phyloP scores from a whole-genome alignment of 192 early-diverging fungal species.

The Mortierella hygrophila region DNA sequence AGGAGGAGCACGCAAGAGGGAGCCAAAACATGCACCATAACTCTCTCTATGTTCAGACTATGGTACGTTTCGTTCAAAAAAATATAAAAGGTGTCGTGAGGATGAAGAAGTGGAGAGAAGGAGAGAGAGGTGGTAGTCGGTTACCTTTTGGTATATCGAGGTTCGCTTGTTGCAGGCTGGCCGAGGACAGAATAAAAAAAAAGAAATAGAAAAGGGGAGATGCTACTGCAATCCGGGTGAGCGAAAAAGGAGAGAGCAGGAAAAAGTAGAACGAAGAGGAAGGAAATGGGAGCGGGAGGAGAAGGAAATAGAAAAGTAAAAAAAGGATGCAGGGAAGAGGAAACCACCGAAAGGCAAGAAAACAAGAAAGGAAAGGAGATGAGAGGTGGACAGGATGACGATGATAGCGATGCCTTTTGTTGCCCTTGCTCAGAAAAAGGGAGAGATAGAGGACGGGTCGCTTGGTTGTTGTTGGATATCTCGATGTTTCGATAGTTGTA shows the following conservation, averaged over 20 bases:
- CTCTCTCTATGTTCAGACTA: neutral
- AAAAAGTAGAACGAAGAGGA: neutral
- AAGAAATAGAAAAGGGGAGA: neutral
- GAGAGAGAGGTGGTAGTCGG: neutral
- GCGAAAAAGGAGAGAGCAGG: neutral
- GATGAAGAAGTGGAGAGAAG: neutral
- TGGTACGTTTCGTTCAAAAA: neutral
- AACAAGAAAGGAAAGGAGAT: neutral
- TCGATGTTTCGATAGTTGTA: neutral
- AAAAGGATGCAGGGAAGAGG: neutral
- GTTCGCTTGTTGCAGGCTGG: neutral
- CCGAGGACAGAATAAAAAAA: neutral
- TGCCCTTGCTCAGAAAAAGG: neutral
- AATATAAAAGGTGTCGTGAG: neutral
- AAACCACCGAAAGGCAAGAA: neutral
- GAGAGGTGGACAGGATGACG: conserved; percentile 5
- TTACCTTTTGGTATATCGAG: too few relatives aligned
- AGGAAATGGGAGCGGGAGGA: neutral
- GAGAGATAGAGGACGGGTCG: neutral
- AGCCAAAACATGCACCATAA: conserved; percentile 40
- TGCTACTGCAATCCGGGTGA: neutral
- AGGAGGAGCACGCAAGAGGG: conserved; percentile 6
- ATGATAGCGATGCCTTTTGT: neutral
- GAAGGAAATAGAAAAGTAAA: neutral
- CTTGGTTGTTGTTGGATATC: neutral